Conservation (phyloP, 257 asterid species). For the Galeopsis tetrahit region DNA sequence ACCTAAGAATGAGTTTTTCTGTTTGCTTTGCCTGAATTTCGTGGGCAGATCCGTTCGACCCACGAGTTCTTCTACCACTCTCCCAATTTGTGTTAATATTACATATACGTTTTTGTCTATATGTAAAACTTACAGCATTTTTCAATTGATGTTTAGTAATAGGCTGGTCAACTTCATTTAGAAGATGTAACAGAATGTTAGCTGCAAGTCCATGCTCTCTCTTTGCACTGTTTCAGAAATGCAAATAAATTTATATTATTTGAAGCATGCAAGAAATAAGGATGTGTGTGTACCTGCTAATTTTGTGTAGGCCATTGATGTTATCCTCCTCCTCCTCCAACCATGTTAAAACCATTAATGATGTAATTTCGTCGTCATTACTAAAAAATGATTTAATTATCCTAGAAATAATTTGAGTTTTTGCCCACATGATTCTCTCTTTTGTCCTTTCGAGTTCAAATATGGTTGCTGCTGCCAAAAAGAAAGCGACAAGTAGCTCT, state of each 20-base stretch:
- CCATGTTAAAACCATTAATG: background rate
- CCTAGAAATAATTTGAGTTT: constrained; percentile 36
- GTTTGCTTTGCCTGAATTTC: too few relatives aligned
- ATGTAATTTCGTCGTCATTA: constrained; percentile 4
- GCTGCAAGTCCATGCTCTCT: background rate
- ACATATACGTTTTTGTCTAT: too few relatives aligned
- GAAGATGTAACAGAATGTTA: constrained; percentile 24
- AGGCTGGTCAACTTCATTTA: constrained; percentile 29
- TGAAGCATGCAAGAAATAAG: background rate
- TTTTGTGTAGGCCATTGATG: background rate
- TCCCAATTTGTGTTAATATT: too few relatives aligned
- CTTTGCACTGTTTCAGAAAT: background rate
- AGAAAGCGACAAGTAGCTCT: constrained; percentile 40
- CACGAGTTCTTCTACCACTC: too few relatives aligned
- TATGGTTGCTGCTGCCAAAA: constrained; percentile 42
- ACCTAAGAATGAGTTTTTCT: too few relatives aligned
- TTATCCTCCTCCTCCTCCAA: too few relatives aligned
- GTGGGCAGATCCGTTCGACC: too few relatives aligned
- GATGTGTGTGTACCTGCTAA: constrained; percentile 30
- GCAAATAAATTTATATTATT: background rate
- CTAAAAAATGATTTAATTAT: constrained; percentile 29
- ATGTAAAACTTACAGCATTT: constrained; percentile 38
- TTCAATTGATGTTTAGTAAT: constrained; percentile 27
- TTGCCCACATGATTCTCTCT: constrained; percentile 52
- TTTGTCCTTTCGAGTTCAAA: constrained; percentile 42